Conservation (phyloP, 768 basidiomycete species). For the Clathrus columnatus region DNA sequence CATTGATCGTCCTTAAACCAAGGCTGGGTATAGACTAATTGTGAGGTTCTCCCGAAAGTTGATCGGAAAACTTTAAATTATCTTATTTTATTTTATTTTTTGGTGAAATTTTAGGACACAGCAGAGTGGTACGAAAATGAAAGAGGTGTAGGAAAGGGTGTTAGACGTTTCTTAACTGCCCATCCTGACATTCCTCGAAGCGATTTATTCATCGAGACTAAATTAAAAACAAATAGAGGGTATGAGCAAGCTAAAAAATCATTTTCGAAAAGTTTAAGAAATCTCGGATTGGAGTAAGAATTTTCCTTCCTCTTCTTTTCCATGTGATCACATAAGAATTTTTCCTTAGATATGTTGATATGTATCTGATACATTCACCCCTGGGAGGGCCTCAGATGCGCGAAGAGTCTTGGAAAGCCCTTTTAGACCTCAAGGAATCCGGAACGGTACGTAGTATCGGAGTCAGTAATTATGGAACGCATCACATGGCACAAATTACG, state of each 20-base stretch:
- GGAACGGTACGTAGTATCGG: constrained; percentile 55
- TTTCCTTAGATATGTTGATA: constrained; percentile 47
- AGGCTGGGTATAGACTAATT: constrained; percentile 60
- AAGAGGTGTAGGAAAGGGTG: constrained; percentile 50
- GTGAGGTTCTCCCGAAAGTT: no score
- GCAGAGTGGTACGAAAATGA: constrained; percentile 60
- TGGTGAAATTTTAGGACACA: constrained; percentile 28
- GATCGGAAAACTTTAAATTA: no score
- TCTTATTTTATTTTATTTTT: background rate
- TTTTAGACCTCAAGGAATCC: constrained; percentile 52
- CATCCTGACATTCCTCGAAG: constrained; percentile 36
- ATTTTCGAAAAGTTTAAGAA: constrained; percentile 44
- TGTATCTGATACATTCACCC: constrained; percentile 66
- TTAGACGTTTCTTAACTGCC: constrained; percentile 41
- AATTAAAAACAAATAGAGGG: constrained; percentile 50
- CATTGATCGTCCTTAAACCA: no score
- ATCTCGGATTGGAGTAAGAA: constrained; percentile 42
- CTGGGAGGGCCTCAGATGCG: constrained; percentile 50
- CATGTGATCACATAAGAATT: background rate
- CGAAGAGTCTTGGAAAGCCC: constrained; percentile 56
- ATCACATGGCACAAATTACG: constrained; percentile 49
- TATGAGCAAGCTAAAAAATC: constrained; percentile 39
- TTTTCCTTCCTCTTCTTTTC: constrained; percentile 22
- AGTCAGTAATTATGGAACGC: constrained; percentile 52
- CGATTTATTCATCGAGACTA: constrained; percentile 64